These are phyloP conservation scores for Davidsoniella neocaledoniae DNA, from an alignment of 2,329 filamentous ascomycete genomes.

Conservation along the genomic window DNA sequence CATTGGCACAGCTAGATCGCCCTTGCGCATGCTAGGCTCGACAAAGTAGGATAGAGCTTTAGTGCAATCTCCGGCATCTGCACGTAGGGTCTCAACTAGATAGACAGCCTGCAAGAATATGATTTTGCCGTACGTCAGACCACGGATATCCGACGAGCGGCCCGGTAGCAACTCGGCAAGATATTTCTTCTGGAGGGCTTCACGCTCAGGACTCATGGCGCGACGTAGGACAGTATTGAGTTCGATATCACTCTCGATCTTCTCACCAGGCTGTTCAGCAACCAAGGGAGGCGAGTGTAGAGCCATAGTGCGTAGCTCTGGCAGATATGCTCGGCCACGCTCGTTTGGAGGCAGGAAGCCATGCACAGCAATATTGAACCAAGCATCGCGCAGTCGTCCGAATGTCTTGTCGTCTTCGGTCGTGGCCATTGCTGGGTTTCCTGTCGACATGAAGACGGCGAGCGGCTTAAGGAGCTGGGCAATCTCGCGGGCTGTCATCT, in stretches of 20 bases:
- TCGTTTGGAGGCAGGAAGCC: conserved; percentile 66
- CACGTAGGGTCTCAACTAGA: conserved; percentile 74
- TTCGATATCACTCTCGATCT: conserved; percentile 91
- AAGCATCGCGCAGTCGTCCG: conserved; percentile 69
- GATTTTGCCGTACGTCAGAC: conserved; percentile 73
- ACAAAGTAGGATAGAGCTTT: conserved; percentile 82
- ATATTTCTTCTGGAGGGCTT: conserved; percentile 63
- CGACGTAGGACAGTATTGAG: conserved; percentile 84
- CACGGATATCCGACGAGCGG: conserved; percentile 61
- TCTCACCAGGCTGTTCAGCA: conserved; percentile 72
- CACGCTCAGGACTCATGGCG: conserved; percentile 65
- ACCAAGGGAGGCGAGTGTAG: conserved; percentile 77
- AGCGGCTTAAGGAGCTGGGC: conserved; percentile 72
- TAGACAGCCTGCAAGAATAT: conserved; percentile 87
- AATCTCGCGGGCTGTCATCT: conserved; percentile 75
- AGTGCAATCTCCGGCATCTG: conserved; percentile 75
- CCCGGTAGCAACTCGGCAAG: conserved; percentile 58
- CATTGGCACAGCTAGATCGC: conserved; percentile 47
- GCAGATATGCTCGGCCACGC: conserved; percentile 52
- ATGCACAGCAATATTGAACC: conserved; percentile 96
- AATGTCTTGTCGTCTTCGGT: conserved; percentile 46
- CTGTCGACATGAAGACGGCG: conserved; percentile 62
- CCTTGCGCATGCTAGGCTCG: conserved; percentile 64
- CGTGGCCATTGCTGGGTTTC: conserved; percentile 36
- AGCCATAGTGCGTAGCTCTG: conserved; percentile 70